A percentile compares a stretch with the other conserved stretches of the same genome.
Conservation (phyloP, 2,329 filamentous ascomycete genomes). For the Chalaropsis ovoidea region DNA sequence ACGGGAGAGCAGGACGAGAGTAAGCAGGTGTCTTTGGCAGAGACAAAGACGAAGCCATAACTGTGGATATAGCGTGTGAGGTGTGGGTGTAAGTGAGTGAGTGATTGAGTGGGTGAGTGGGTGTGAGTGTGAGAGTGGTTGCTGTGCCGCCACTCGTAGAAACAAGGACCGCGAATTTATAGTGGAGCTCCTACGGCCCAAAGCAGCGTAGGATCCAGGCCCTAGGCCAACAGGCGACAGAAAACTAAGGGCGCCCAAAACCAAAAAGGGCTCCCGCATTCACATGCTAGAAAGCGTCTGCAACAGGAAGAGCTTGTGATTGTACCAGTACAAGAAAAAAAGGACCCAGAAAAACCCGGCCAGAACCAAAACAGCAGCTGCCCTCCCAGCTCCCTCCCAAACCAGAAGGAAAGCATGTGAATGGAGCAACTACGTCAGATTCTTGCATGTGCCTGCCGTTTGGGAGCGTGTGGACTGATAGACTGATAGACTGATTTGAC, state of each 20-base stretch:
- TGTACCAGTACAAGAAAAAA: conserved; percentile 1
- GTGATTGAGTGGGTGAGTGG: no score
- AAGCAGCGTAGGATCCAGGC: not conserved
- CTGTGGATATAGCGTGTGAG: not conserved
- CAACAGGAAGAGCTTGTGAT: not conserved
- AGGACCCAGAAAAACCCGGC: not conserved
- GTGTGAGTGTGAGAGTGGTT: no score
- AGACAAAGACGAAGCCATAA: not conserved
- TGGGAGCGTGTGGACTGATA: not conserved
- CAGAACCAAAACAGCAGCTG: conserved; percentile 4
- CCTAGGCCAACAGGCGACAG: not conserved
- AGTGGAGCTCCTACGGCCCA: not conserved
- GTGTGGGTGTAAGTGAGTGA: no score
- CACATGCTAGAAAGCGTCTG: not conserved
- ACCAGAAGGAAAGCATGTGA: conserved; percentile 14
- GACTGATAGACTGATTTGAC: no score
- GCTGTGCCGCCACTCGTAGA: conserved; percentile 2
- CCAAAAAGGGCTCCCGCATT: not conserved
- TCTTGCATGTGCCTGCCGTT: conserved; percentile 13
- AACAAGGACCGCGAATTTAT: not conserved
- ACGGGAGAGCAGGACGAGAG: not conserved
- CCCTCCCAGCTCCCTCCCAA: not conserved
- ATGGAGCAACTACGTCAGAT: conserved; percentile 10
- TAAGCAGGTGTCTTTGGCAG: not conserved
- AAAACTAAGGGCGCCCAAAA: no score